Base-by-base conservation (phyloP, 2,329 filamentous ascomycete species). In the Fusarium longipes region DNA sequence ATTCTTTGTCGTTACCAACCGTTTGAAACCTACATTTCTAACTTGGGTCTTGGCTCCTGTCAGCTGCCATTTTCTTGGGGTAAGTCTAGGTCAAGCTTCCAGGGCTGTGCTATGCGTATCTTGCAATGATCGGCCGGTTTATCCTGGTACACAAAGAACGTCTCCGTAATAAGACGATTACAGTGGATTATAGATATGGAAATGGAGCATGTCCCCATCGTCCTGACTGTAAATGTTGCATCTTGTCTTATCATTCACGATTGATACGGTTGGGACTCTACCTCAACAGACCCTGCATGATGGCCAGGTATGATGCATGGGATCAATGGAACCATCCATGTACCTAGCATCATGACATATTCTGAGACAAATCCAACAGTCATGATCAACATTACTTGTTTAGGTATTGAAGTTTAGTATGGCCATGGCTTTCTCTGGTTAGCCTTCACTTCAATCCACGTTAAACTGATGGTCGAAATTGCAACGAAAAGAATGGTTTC, bases 261-360 rank as follows among this genome's bases (percentile, higher is more conserved):
- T 42, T 56, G 57, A 55, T 56, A n/a, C 62, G 39, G 15, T 25
- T 40, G 30, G 14, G 25, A 39, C 45, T 60, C 24, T 56, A n/a
- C 33, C 27, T 30, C 17, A 10, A 33, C 9, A 36, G 57, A 42
- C 29, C 48, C 25, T 62, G 48, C 57, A 61, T 61, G 30, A 36
- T 18, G 22, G 36, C 35, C 30, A 33, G n/a, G 52, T 20, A 9
- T 30, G 20, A 14, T 45, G 39, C 45, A 56, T 59, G 43, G 24
- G 39, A 38, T 35, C 47, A 27, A 27, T 27, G 27, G 27, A 33
- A 32, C 22, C 14, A 57, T 39, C 52, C 42, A n/a, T 61, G 11
- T 39, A 20, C 25, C 27, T n/a, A 32, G 29, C 22, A 54, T 38
- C 29, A 18, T 43, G 29, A 62, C 35, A 49, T 38, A 15, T 48